Evolutionary conservation across 352 stramenopile genomes (phyloP), one percentile per base, ranked within the genome.

Genomic region (Phytopythium litorale): DNA sequence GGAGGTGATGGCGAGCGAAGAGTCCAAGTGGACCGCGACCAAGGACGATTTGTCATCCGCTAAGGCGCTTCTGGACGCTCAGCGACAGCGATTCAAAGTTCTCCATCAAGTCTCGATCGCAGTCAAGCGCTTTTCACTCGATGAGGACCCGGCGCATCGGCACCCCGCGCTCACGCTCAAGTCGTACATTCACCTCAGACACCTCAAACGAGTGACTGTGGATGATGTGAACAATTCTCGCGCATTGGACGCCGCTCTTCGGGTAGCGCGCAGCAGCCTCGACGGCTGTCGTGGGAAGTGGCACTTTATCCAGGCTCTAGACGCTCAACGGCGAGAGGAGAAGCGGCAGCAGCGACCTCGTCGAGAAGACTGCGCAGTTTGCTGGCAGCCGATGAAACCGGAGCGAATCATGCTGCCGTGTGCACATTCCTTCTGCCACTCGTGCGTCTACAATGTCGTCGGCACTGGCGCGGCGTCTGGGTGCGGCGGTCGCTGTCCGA

Each of bases 401-500:
- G 43, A 49, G 21, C 75, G 82, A 32, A 79, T 80, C 23, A 75
- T 98, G 65, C 68, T 98, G 3, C 66, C 68, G n/a, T 98, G 93
- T 60, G 93, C 89, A 0, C 93, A 98, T 69, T 80, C 67, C 0
- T 96, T 97, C 33, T 92, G 84, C 61, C 66, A 63, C 11, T 53
- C 23, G 35, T 92, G 84, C 56, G 63, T 78, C 12, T 63, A 80
- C 23, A 67, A 2, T 89, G 81, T 40, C 74, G 81, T 15, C 67
- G 69, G 43, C 3, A 49, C 43, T 28, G 11, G 43, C n/a, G 8
- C 43, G 18, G 40, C 16, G 16, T 46, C 7, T 7, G 40, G 19
- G 2, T 46, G 40, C 7, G 40, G 40, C 3, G 40, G 40, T 9
- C 43, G 19, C 43, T 49, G 43, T 16, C 43, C 43, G 7, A 12